Conservation (phyloP, 2,329 filamentous ascomycete species). For the Talaromyces albobiverticillius region DNA sequence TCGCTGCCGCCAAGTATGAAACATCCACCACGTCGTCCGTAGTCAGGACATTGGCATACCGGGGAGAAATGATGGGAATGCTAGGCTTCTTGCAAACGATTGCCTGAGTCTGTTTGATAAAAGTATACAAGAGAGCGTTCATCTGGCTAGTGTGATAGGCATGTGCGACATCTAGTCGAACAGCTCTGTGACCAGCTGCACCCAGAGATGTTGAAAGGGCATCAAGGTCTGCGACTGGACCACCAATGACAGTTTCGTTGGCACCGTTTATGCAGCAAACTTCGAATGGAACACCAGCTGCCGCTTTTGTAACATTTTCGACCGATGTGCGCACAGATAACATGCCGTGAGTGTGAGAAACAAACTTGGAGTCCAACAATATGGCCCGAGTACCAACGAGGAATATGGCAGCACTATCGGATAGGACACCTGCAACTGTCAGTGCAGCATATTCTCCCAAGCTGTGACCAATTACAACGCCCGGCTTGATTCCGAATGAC, state of each 20-base stretch:
- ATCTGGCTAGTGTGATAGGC: conserved; percentile 44
- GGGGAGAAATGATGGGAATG: conserved; percentile 45
- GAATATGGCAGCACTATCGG: conserved; percentile 26
- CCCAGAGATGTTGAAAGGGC: conserved; percentile 30
- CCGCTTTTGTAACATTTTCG: background rate
- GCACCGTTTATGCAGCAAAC: conserved; percentile 42
- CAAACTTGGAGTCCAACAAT: conserved; percentile 19
- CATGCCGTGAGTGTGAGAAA: conserved; percentile 1
- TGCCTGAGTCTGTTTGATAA: conserved; percentile 34
- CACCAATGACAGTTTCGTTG: conserved; percentile 42
- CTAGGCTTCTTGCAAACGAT: conserved; percentile 37
- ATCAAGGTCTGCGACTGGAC: conserved; percentile 34
- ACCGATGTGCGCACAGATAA: background rate
- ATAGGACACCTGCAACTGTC: conserved; percentile 28
- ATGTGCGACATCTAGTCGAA: conserved; percentile 42
- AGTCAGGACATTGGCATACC: conserved; percentile 41
- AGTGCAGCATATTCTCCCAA: conserved; percentile 32
- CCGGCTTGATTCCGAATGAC: conserved; percentile 28
- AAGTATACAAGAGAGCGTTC: conserved; percentile 29
- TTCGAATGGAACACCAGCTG: background rate
- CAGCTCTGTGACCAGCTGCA: conserved; percentile 35
- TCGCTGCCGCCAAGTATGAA: conserved; percentile 62
- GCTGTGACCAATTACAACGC: conserved; percentile 32
- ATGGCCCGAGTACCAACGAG: conserved; percentile 29
- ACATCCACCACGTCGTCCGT: conserved; percentile 38